Conservation (phyloP, 306 rosid genomes). For the Quercus ilex region DNA sequence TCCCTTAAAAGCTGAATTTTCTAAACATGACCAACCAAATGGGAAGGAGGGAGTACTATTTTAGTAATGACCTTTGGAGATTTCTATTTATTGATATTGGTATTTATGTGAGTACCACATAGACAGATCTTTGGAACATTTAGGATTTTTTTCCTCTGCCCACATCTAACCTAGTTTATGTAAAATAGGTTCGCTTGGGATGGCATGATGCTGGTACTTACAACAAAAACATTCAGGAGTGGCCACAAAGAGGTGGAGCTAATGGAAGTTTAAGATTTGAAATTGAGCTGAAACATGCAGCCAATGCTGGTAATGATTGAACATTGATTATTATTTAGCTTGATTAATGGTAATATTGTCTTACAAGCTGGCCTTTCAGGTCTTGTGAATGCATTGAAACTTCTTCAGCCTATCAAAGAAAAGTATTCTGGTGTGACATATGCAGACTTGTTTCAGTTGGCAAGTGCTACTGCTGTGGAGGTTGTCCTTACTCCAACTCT, state of each 20-base stretch:
- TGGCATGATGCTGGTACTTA: slow-evolving; percentile 99
- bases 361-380: slow-evolving; percentile 50
- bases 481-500: slow-evolving; percentile 32
- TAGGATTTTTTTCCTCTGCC: not conserved
- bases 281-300: slow-evolving; percentile 81
- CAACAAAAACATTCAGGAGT: slow-evolving; percentile 86
- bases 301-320: slow-evolving; percentile 80
- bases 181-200: slow-evolving; percentile 78
- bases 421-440: slow-evolving; percentile 85
- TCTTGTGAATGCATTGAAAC: slow-evolving; percentile 90
- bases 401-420: slow-evolving; percentile 90
- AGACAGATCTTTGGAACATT: not conserved
- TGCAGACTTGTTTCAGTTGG: slow-evolving; percentile 97
- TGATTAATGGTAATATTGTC: slow-evolving; percentile 2
- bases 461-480: slow-evolving; percentile 94
- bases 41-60: not conserved
- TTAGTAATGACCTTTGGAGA: not conserved
- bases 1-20: too few species aligned
- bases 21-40: too few species aligned
- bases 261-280: slow-evolving; percentile 92
- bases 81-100: not conserved
- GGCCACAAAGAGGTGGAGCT: slow-evolving; percentile 96
- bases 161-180: not conserved
- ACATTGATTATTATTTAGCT: slow-evolving; percentile 15
- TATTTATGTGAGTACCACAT: not conserved